Base-by-base conservation (phyloP, 1,139 yeast genomes). In the Geotrichum reessii region DNA sequence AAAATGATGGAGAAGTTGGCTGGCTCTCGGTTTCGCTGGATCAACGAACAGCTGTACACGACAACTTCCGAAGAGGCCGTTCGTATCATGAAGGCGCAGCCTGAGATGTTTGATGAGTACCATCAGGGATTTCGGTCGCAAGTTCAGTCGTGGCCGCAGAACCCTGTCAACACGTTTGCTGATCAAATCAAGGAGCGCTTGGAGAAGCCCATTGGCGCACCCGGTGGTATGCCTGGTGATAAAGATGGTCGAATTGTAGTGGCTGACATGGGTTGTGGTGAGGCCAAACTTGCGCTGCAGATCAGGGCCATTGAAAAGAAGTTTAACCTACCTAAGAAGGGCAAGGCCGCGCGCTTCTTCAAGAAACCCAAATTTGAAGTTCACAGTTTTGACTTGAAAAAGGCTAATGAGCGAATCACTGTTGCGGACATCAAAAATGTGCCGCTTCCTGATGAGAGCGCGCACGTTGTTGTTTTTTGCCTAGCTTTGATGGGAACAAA, bases 211-310 rank as follows among this genome's bases (percentile, higher is more conserved):
- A 84, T 91, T 5, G 89, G 87, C 72, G 96, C 97, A 0, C 97
- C 98, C 1, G 98, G 98, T 64, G 98, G 97, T 1, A 77, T 92
- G 60, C 97, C 97, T 1, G 74, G 73, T 14, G 70, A 67, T 24
- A 77, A 76, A 62, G 69, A 67, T 31, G 74, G 75, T 21, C 75
- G 74, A 48, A 85, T 91, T 46, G 90, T 87, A 1, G 81, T 93
- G 58, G 97, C 98, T 0, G 99, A 93, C 74, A 91, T 93, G 97
- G 99, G 99, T 12, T 93, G 99, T 73, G 99, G 99, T 55, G 99
- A 93, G 72, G 98, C 98, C 0, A 87, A 87, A 67, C 78, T 93
- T 51, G 85, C 97, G 1, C 72, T 80, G 46, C 87, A 89, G 63
- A 55, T 60, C 19, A 53, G 53, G 44, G 54, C 55, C 3, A 52